Percentiles rank a stretch among this genome's conserved stretches.
Evolutionary conservation across 768 basidiomycete genomes (phyloP).

Genomic region (Pulveroboletus sp.): DNA sequence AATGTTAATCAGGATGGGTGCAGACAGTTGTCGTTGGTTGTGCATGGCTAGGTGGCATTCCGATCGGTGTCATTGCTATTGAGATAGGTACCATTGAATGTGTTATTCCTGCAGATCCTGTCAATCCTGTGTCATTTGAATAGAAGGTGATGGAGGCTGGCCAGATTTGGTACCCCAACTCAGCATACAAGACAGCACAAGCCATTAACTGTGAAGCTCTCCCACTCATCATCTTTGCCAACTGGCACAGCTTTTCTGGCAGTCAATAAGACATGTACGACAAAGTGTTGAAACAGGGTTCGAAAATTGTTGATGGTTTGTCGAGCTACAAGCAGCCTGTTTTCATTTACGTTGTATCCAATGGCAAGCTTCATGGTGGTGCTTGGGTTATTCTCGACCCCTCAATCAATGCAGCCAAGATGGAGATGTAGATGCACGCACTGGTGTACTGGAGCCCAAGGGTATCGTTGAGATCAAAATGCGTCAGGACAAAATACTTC

Average conservation of each 20-base stretch:
- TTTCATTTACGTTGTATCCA: constrained; percentile 97
- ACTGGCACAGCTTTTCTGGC: constrained; percentile 99
- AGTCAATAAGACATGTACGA: constrained; percentile 99
- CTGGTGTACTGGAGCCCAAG: constrained; percentile 95
- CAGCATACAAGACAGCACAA: constrained; percentile 98
- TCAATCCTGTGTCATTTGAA: constrained; percentile 94
- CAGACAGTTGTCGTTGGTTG: constrained; percentile 98
- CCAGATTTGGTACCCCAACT: constrained; percentile 99
- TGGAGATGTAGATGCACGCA: constrained; percentile 99
- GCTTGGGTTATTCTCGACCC: constrained; percentile 99
- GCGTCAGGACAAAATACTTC: constrained; percentile 89
- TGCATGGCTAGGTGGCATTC: constrained; percentile 94
- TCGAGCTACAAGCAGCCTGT: constrained; percentile 97
- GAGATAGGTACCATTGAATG: constrained; percentile 97
- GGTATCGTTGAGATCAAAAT: constrained; percentile 98
- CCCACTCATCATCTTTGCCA: constrained; percentile 97
- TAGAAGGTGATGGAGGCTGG: constrained; percentile 99
- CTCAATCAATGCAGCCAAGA: constrained; percentile 92
- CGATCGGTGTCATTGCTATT: constrained; percentile 96
- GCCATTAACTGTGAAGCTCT: constrained; percentile 97
- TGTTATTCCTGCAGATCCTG: constrained; percentile 95
- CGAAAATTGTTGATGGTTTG: constrained; percentile 98
- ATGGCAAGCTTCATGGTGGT: constrained; percentile 97
- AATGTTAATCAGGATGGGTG: constrained; percentile 97
- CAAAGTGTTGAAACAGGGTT: constrained; percentile 94